Conservation (phyloP, 1,284 basidiomycete species). For the Apiotrichum veenhuisii region DNA sequence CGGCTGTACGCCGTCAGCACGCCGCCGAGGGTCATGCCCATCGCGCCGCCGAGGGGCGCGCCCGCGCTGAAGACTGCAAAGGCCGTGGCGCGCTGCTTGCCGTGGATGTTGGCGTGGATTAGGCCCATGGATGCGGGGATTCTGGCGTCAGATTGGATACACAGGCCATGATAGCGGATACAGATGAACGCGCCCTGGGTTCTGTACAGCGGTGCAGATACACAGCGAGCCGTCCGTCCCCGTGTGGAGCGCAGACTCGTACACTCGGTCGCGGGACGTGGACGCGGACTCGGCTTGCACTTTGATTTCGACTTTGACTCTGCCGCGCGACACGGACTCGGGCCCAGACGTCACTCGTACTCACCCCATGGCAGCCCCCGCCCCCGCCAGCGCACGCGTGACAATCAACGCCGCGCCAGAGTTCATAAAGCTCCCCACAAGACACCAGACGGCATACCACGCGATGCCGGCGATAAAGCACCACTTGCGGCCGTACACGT, state of each 20-base stretch:
- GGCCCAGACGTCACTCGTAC: no score
- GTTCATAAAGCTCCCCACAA: conserved; percentile 38
- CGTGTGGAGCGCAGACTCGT: no score
- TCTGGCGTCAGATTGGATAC: conserved; percentile 5
- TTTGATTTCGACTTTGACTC: no score
- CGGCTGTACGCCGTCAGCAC: conserved; percentile 14
- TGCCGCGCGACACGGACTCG: no score
- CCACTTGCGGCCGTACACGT: conserved; percentile 37
- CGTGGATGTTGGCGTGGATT: conserved; percentile 21
- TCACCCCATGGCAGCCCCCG: conserved; percentile 33
- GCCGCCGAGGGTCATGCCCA: conserved; percentile 17
- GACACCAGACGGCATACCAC: conserved; percentile 36
- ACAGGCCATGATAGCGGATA: conserved; percentile 15
- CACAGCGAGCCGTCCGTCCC: no score
- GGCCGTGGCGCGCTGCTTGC: conserved; percentile 21
- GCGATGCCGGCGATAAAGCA: conserved; percentile 40
- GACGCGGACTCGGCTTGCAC: no score
- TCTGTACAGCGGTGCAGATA: no score
- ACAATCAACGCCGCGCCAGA: conserved; percentile 36
- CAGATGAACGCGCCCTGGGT: no score
- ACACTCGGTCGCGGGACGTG: no score
- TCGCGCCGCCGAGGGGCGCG: conserved; percentile 17
- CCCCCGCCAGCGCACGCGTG: conserved; percentile 33
- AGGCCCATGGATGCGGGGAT: conserved; percentile 19
- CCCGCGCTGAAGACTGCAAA: conserved; percentile 19